Evolutionary conservation across 2,329 filamentous ascomycete genomes (phyloP), one percentile per base, ranked within the genome.

Genomic region (Pseudogymnoascus sp.): DNA sequence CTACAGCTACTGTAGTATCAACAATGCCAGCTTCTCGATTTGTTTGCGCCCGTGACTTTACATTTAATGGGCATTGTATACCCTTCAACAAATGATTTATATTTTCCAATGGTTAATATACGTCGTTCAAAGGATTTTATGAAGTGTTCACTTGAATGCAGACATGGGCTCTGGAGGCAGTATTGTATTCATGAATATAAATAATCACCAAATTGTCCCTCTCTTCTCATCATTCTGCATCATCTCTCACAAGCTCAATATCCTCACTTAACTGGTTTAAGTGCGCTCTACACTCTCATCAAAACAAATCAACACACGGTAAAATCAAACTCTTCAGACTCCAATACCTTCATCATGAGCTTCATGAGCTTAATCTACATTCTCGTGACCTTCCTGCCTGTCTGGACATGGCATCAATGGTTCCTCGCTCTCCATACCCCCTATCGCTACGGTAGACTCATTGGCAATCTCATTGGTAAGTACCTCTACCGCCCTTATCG

Each of bases 401-500:
- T n/a, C 21, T 45, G 39, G 21, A 45, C 12, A 2, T 26, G 21
- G 19, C 19, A 45, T 7, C 39, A 45, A 2, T 45, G 39, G 39
- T 45, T 26, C 12, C 39, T 45, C 3, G 39, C 39, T 8, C 5
- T 45, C 3, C 39, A 94, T 15, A 95, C 81, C 0, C 70, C 92
- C 63, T 90, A 95, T 78, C 88, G 92, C 67, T 96, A 96, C 75
- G 69, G 90, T 62, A 88, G 92, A 65, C 81, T 95, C 66, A 78
- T 95, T 67, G 85, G 95, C 66, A 94, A 96, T 71, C 84, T 89
- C 68, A 76, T 89, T 67, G 90, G 89, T 67, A 92, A 95, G 72
- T 94, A 90, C 88, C 79, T 79, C 9, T 96, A 95, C 76, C 88
- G 85, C 73, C 91, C 92, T 21, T 89, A 91, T 63, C 88, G 88